Percentiles rank a stretch among this genome's conserved stretches.
Conservation (phyloP, 2,329 filamentous ascomycete species). For the Trichoderma hamatum region DNA sequence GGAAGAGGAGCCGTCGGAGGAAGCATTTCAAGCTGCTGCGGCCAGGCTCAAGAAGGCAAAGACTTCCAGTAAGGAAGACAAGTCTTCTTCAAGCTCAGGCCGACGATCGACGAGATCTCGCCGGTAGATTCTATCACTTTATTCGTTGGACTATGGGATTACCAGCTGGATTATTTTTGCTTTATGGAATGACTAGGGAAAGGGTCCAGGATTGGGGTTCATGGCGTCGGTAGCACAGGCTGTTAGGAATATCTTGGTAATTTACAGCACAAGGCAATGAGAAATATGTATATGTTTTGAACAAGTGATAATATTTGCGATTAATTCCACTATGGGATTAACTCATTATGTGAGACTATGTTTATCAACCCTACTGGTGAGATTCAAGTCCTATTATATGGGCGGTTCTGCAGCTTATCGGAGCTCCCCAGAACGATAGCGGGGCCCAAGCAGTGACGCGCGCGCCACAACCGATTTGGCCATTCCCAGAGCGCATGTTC, state of each 20-base stretch:
- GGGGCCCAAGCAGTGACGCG: conserved; percentile 14
- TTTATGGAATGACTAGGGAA: background rate
- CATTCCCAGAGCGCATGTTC: background rate
- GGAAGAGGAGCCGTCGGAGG: conserved; percentile 65
- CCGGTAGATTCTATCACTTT: background rate
- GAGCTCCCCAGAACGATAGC: conserved; percentile 11
- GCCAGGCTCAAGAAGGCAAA: conserved; percentile 47
- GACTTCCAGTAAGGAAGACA: background rate
- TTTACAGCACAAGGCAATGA: background rate
- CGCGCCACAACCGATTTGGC: background rate
- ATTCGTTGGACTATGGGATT: conserved; percentile 6
- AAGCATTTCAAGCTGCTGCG: conserved; percentile 62
- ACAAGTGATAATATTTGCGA: background rate
- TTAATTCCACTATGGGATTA: no score
- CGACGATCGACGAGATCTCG: conserved; percentile 21
- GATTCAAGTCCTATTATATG: background rate
- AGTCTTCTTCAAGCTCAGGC: conserved; percentile 4
- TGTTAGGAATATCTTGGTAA: background rate
- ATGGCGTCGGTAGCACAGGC: conserved; percentile 8
- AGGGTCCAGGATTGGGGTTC: background rate
- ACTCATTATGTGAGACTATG: no score
- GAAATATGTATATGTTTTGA: background rate
- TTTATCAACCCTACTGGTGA: no score
- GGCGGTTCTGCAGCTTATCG: background rate
- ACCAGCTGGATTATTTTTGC: background rate